phyloP scores from a whole-genome alignment of 2,329 filamentous ascomycete species.

The Diaporthe nobilis region DNA sequence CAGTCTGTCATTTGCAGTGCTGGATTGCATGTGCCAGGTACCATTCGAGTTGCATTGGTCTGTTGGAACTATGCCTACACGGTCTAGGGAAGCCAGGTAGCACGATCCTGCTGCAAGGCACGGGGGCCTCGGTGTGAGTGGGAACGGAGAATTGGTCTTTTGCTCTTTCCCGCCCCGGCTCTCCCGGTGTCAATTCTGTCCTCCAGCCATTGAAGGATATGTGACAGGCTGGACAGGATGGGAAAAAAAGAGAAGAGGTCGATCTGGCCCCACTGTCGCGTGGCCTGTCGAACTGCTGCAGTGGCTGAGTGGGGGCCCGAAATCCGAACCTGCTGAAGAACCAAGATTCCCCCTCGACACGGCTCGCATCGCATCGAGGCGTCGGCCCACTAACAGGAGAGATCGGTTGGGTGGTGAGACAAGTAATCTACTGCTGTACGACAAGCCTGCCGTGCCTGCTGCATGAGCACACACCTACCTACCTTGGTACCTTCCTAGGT shows the following conservation, averaged over 20 bases:
- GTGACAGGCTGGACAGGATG: background rate
- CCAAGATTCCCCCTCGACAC: slow-evolving; percentile 12
- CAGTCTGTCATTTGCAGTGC: background rate
- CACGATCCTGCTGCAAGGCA: slow-evolving; percentile 31
- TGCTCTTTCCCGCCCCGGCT: background rate
- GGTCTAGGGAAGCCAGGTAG: background rate
- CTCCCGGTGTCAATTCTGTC: background rate
- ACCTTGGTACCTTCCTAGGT: background rate
- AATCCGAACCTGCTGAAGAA: slow-evolving; percentile 2
- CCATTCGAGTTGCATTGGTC: background rate
- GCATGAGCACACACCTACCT: too few species aligned
- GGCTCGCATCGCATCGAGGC: slow-evolving; percentile 9
- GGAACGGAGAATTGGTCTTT: slow-evolving; percentile 1
- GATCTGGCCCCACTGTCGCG: slow-evolving; percentile 26
- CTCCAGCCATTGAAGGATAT: background rate
- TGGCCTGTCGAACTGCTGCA: slow-evolving; percentile 14
- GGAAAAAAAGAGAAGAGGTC: background rate
- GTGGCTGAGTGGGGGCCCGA: slow-evolving; percentile 15
- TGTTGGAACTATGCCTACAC: background rate
- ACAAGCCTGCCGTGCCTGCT: background rate
- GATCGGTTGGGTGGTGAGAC: slow-evolving; percentile 25
- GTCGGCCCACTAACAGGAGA: slow-evolving; percentile 26
- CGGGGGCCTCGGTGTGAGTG: slow-evolving; percentile 15
- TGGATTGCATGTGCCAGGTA: slow-evolving; percentile 3
- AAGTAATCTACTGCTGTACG: background rate